phyloP scores from a whole-genome alignment of 2,329 filamentous ascomycete genomes.

The Pseudocercospora ulei region DNA sequence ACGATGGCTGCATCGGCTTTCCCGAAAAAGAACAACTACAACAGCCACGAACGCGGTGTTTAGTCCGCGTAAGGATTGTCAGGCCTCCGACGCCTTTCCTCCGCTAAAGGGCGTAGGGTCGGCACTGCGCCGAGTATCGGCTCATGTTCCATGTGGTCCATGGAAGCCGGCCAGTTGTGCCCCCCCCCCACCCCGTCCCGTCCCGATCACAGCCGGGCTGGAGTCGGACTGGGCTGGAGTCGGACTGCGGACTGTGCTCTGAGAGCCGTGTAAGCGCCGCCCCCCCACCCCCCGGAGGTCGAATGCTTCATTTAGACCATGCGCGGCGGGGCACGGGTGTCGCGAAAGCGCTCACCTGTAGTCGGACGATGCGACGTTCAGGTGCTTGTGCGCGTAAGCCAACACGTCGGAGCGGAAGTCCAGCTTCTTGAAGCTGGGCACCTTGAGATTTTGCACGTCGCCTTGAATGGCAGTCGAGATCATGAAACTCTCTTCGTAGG shows the following conservation, averaged over 20 bases:
- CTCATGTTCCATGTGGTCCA: no score
- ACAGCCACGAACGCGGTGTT: no score
- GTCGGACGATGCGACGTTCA: slow-evolving; percentile 20
- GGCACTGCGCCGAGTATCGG: no score
- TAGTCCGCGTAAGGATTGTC: no score
- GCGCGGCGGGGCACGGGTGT: slow-evolving; percentile 2
- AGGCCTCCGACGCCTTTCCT: no score
- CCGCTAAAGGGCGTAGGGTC: no score
- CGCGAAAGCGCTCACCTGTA: slow-evolving; percentile 17
- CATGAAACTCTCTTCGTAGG: slow-evolving; percentile 51
- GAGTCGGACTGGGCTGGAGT: slow-evolving; percentile 7
- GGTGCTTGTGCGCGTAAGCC: slow-evolving; percentile 24
- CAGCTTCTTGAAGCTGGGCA: slow-evolving; percentile 31
- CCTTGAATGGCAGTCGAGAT: slow-evolving; percentile 47
- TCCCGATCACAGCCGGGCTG: slow-evolving; percentile 3
- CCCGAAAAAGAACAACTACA: slow-evolving; percentile 1
- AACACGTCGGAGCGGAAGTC: slow-evolving; percentile 30
- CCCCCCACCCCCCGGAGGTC: no score
- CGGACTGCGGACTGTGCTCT: slow-evolving; percentile 7
- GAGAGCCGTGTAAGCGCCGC: slow-evolving; percentile 6
- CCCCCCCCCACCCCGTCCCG: no score
- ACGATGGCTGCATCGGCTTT: background rate
- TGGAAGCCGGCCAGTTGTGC: no score
- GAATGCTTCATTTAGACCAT: slow-evolving; percentile 2
- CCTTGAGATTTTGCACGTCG: slow-evolving; percentile 26